These are phyloP conservation scores for Paramecium bursaria DNA, from an alignment of 73 alveolate genomes.

Conservation along the genomic window DNA sequence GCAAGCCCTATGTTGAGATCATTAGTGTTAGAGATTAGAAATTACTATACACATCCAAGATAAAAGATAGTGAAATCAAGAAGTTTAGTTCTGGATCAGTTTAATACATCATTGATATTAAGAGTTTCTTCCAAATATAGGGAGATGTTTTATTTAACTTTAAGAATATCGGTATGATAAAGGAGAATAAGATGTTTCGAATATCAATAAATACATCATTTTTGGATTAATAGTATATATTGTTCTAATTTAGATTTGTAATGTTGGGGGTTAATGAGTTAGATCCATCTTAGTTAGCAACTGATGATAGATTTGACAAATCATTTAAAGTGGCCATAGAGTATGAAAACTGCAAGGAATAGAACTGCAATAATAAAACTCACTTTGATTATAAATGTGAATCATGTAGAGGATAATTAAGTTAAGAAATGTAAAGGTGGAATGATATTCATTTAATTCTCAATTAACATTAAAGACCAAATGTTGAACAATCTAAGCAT, in stretches of 20 bases:
- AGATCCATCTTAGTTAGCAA: slow-evolving; percentile 72
- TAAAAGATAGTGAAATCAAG: slow-evolving; percentile 37
- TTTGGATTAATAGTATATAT: slow-evolving; percentile 62
- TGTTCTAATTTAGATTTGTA: not conserved
- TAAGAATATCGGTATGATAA: slow-evolving; percentile 52
- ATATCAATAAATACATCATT: slow-evolving; percentile 77
- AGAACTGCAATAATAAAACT: too few species aligned
- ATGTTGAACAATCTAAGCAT: too few species aligned
- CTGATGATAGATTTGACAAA: slow-evolving; percentile 63
- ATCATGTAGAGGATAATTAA: too few species aligned
- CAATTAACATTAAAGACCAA: too few species aligned
- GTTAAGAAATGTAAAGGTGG: too few species aligned
- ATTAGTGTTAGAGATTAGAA: slow-evolving; percentile 71
- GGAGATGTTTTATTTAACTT: slow-evolving; percentile 55
- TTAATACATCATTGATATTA: not conserved
- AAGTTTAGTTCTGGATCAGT: slow-evolving; percentile 13
- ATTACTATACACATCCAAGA: slow-evolving; percentile 62
- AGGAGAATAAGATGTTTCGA: slow-evolving; percentile 73
- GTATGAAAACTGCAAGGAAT: too few species aligned
- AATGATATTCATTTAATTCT: too few species aligned
- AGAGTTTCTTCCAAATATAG: not conserved
- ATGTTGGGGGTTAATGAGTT: slow-evolving; percentile 58
- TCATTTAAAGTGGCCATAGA: slow-evolving; percentile 65
- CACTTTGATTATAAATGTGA: too few species aligned
- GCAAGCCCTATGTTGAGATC: slow-evolving; percentile 74